Evolutionary conservation across 768 basidiomycete species (phyloP), one percentile per base, ranked within the genome.

Genomic region (Xerocomellus chrysenteron): DNA sequence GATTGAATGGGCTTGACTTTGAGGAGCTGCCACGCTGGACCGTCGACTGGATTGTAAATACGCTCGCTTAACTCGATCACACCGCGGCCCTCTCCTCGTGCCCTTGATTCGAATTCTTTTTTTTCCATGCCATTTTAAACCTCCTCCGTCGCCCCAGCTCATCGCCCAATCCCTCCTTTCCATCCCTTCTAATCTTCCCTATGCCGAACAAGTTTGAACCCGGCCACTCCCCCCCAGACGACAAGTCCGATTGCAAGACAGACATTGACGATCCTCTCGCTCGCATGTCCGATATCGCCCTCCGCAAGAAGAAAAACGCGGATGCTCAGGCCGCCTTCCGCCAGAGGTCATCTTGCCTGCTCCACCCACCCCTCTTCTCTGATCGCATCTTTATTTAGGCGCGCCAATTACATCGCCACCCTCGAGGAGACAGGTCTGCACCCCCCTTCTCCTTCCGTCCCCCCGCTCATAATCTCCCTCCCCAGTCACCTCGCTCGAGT

Each of bases 311-410:
- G 79, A 93, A 93, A 76, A 93, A 93, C 65, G 91, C 91, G 36
- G 88, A 92, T 68, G 91, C 91, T 3, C 91, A 93, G 74, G 90
- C 91, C 52, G 89, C 90, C 56, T 92, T 92, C 72, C 80, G 89
- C 60, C 87, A 87, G 47, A 75, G 89, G 62, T 72, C 47, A 66
- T 58, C 59, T 32, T 47, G 2, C 26, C 51, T 37, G n/a, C 19
- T n/a, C 36, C 33, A 26, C 44, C 21, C 11, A 49, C 54, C 49
- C 43, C 51, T 33, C n/a, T 55, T 59, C 35, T 57, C 57, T 69
- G 68, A 65, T 70, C 64, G 16, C 54, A 45, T 51, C 54, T 54
- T 54, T n/a, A 45, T 63, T 47, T 59, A 72, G 71, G 68, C 81
- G 91, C 61, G 89, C 88, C 47, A 92, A 90, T 72, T 93, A 93